Evolutionary conservation across 345 rosid species (phyloP), one percentile per base, ranked within the genome.

Genomic region (Boechera divaricarpa): DNA sequence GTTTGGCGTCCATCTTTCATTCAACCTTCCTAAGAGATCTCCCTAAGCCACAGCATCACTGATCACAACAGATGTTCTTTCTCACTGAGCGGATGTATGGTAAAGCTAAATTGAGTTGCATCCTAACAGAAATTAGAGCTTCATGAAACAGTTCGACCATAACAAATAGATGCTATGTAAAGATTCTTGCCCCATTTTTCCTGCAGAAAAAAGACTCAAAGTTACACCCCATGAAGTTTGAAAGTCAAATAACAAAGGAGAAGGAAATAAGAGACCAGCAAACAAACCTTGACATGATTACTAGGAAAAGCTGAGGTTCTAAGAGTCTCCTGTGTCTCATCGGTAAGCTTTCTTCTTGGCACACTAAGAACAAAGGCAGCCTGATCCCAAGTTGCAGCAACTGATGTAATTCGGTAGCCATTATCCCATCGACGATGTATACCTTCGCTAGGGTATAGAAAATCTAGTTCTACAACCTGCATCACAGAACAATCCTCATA

Each of bases 391-490:
- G 95, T 95, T 73, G 98, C 99, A 24, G 97, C 98, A 49, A 91
- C 86, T 75, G 99, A 89, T 39, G 99, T 95, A 67, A 95, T 92
- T 67, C 99, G 89, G 63, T 90, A 95, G 26, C 99, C 99, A 76
- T 75, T 72, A 52, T 90, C 97, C 99, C 99, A 95, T 82, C 99
- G 89, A 65, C 90, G 86, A 80, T 95, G 99, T 80, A 95, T 85
- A 78, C 99, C 99, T 85, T 95, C 99, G 81, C 99, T 92, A 15
- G 99, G 99, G 78, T 95, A 95, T 9, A 95, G 87, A 85, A 95
- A 95, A 88, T 95, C 99, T 44, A 95, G 82, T 82, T 95, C 99
- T 75, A 95, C 94, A 58, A 95, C 99, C 98, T 94, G 81, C 54
- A 84, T 41, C 68, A 49, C 48, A 59, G 51, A 15, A 33, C 2